Percentiles rank a stretch among this genome's conserved stretches.
phyloP scores from a whole-genome alignment of 1,284 basidiomycete species.

The Xerocomus nothofagi region DNA sequence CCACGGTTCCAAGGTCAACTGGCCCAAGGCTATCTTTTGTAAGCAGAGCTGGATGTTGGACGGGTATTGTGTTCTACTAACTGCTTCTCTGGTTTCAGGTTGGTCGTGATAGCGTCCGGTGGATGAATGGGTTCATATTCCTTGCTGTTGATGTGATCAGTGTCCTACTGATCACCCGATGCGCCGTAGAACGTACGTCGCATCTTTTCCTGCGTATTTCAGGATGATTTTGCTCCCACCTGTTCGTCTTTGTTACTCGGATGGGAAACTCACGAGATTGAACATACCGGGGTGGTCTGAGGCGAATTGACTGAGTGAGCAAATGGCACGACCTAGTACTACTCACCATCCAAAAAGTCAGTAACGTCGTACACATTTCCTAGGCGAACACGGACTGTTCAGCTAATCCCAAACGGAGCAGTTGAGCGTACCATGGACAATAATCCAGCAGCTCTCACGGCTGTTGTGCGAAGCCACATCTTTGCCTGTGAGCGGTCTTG shows the following conservation, averaged over 20 bases:
- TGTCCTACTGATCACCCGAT: background rate
- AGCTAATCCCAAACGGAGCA: background rate
- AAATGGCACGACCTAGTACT: background rate
- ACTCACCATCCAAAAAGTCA: slow-evolving; percentile 63
- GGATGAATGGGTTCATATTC: slow-evolving; percentile 90
- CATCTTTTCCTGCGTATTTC: slow-evolving; percentile 78
- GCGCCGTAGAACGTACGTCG: slow-evolving; percentile 47
- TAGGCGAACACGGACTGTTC: slow-evolving; percentile 22
- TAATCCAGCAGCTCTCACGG: slow-evolving; percentile 83
- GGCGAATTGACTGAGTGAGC: slow-evolving; percentile 8
- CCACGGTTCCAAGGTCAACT: slow-evolving; percentile 64
- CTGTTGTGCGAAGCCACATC: slow-evolving; percentile 70
- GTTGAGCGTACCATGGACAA: slow-evolving; percentile 68
- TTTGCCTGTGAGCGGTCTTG: slow-evolving; percentile 34
- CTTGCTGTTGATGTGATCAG: slow-evolving; percentile 21
- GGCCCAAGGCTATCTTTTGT: slow-evolving; percentile 56
- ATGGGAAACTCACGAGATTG: background rate
- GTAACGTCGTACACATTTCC: slow-evolving; percentile 77
- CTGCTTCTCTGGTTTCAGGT: slow-evolving; percentile 79
- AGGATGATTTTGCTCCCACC: slow-evolving; percentile 64
- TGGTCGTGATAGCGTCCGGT: slow-evolving; percentile 81
- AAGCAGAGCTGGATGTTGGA: background rate
- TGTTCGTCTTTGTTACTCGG: slow-evolving; percentile 16
- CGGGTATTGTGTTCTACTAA: slow-evolving; percentile 34
- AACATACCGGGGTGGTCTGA: slow-evolving; percentile 64